Evolutionary conservation across 2,329 filamentous ascomycete species (phyloP).

Genomic region (Acephala macrosclerotiorum): DNA sequence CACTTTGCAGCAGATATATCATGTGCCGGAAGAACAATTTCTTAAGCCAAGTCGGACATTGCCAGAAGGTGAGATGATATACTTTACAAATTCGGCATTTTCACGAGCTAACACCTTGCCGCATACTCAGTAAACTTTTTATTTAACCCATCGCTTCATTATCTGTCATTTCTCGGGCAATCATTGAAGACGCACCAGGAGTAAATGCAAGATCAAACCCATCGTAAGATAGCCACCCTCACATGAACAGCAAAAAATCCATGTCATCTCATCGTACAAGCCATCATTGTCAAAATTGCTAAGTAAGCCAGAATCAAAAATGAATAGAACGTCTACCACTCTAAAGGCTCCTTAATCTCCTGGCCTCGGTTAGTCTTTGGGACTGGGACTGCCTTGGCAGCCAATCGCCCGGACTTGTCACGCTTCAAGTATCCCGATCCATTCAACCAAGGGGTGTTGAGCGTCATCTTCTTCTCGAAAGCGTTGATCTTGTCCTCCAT

Average conservation of each 20-base stretch:
- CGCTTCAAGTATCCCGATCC: conserved; percentile 80
- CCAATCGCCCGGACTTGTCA: conserved; percentile 61
- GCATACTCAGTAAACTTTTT: not conserved
- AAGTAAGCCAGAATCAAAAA: conserved; percentile 8
- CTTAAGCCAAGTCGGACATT: too few relatives aligned
- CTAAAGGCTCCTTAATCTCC: conserved; percentile 82
- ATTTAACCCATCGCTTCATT: not conserved
- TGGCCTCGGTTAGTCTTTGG: conserved; percentile 91
- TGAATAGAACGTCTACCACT: conserved; percentile 67
- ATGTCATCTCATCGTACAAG: not conserved
- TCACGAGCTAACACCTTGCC: not conserved
- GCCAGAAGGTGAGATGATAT: too few relatives aligned
- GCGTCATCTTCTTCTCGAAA: conserved; percentile 81
- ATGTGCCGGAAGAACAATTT: too few relatives aligned
- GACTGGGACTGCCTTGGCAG: conserved; percentile 70
- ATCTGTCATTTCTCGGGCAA: conserved; percentile 1
- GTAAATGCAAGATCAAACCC: conserved; percentile 5
- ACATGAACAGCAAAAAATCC: not conserved
- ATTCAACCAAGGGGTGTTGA: conserved; percentile 89
- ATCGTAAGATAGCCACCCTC: conserved; percentile 9
- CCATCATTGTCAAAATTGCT: not conserved
- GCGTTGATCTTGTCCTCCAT: conserved; percentile 85
- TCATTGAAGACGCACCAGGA: conserved; percentile 10
- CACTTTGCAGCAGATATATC: too few relatives aligned
- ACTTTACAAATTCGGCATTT: too few relatives aligned